phyloP scores from a whole-genome alignment of 805 yeast genomes.

The Saturnispora diversa region DNA sequence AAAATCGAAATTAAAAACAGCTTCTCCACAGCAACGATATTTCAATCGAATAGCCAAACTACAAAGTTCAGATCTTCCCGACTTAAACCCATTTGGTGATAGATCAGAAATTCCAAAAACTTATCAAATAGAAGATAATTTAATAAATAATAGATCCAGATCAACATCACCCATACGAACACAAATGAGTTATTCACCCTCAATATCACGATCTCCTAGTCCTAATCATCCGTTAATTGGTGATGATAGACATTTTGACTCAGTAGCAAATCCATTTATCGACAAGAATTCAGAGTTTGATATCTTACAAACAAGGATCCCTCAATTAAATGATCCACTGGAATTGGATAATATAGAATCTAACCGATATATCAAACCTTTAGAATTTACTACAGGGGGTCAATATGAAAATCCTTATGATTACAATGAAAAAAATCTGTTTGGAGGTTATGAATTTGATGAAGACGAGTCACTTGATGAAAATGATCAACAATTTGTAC shows the following conservation, averaged over 20 bases:
- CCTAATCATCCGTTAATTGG: constrained; percentile 2
- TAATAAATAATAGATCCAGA: constrained; percentile 11
- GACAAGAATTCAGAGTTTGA: no score
- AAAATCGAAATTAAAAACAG: not conserved
- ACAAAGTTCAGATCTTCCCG: not conserved
- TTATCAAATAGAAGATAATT: constrained; percentile 5
- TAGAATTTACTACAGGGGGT: not conserved
- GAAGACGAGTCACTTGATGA: constrained; percentile 19
- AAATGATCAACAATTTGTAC: constrained; percentile 25
- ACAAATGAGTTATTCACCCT: not conserved
- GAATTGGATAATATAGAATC: not conserved
- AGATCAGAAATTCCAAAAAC: constrained; percentile 1
- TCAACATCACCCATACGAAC: constrained; percentile 18
- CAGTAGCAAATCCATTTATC: constrained; percentile 2
- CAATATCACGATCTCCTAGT: constrained; percentile 20
- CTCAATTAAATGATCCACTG: not conserved
- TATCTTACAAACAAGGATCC: constrained; percentile 2
- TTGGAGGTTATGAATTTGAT: constrained; percentile 23
- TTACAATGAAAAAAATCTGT: constrained; percentile 12
- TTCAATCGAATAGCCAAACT: constrained; percentile 3
- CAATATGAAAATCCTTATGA: constrained; percentile 3
- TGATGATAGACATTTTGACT: constrained; percentile 4
- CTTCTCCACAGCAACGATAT: constrained; percentile 8
- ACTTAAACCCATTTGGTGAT: constrained; percentile 8
- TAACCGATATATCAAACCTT: not conserved